Evolutionary conservation across 2,329 filamentous ascomycete species (phyloP).

Genomic region (Neoscytalidium dimidiatum): DNA sequence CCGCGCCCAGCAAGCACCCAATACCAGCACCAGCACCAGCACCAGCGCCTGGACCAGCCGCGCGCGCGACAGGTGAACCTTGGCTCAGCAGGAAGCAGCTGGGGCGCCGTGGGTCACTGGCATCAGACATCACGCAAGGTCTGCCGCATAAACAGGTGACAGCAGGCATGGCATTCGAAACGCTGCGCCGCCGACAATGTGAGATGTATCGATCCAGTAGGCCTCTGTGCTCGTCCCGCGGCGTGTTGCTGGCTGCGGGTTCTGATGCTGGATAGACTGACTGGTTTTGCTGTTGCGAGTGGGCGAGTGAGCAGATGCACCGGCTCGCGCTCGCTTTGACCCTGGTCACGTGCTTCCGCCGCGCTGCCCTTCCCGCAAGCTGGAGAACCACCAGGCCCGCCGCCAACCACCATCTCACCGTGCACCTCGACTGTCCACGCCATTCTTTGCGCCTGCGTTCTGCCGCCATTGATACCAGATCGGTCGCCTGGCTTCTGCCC

Average conservation of each 20-base stretch:
- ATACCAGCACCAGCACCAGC: too few relatives aligned
- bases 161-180: neutral
- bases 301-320: constrained; percentile 2
- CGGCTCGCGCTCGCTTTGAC: neutral
- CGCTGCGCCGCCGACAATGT: neutral
- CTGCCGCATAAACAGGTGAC: neutral
- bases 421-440: constrained; percentile 10
- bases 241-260: too few relatives aligned
- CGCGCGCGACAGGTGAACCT: too few relatives aligned
- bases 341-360: neutral
- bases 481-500: constrained; percentile 10
- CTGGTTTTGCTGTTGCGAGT: neutral
- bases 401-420: constrained; percentile 4
- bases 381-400: constrained; percentile 13
- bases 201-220: neutral
- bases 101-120: neutral
- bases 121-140: neutral
- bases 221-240: neutral
- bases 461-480: constrained; percentile 12
- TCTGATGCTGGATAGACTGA: neutral
- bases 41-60: too few relatives aligned
- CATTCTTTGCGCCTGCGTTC: constrained; percentile 19
- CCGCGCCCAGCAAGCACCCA: neutral
- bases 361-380: constrained; percentile 7
- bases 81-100: neutral